Conservation (phyloP, 2,329 filamentous ascomycete genomes). For the Nemania sp. region DNA sequence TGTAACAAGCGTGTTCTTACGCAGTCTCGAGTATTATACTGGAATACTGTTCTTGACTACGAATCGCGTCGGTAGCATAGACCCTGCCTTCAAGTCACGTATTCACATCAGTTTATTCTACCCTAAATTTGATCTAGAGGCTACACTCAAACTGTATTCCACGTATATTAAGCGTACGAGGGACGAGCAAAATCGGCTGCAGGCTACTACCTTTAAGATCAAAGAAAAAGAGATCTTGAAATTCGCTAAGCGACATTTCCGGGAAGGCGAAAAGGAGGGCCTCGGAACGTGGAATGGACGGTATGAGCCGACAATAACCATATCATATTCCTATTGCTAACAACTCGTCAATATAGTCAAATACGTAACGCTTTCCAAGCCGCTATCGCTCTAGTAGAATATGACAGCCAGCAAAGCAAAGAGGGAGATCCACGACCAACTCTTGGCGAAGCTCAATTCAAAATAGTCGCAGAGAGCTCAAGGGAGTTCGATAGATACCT, state of each 20-base stretch:
- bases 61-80: conserved; percentile 30
- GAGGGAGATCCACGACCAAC: conserved; percentile 8
- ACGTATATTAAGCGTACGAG: conserved; percentile 25
- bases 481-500: conserved; percentile 36
- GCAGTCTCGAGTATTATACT: conserved; percentile 26
- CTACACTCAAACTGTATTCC: conserved; percentile 24
- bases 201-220: conserved; percentile 18
- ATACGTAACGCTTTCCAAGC: conserved; percentile 36
- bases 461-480: conserved; percentile 34
- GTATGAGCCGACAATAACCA: conserved; percentile 11
- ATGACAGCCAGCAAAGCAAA: conserved; percentile 15
- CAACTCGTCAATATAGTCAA: conserved; percentile 12
- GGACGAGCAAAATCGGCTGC: conserved; percentile 20
- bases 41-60: conserved; percentile 27
- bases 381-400: conserved; percentile 31
- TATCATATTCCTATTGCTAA: background rate
- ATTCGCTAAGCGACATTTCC: conserved; percentile 32
- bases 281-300: conserved; percentile 33
- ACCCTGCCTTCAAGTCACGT: conserved; percentile 33
- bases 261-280: conserved; percentile 26
- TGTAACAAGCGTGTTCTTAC: conserved; percentile 29
- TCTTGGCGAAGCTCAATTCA: conserved; percentile 31
- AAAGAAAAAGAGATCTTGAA: conserved; percentile 34
- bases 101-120: conserved; percentile 32
- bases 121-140: conserved; percentile 20